phyloP scores from a whole-genome alignment of 495 filamentous ascomycete species.

The Venustampulla echinocandica region DNA sequence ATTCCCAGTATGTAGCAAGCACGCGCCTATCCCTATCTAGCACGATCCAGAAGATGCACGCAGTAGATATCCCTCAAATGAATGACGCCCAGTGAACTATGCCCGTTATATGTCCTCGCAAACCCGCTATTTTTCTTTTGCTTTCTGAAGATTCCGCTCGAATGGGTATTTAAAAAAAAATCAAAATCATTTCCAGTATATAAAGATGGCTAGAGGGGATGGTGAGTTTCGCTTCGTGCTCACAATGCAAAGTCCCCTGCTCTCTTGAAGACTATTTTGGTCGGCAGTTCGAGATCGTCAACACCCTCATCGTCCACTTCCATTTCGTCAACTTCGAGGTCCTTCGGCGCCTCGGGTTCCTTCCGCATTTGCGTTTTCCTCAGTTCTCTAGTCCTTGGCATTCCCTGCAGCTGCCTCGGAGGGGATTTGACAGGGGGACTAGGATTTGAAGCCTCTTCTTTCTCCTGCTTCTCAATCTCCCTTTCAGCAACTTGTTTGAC shows the following conservation, averaged over 20 bases:
- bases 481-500: slow-evolving; percentile 49
- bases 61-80: too few species aligned
- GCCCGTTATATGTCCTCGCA: too few species aligned
- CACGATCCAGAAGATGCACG: too few species aligned
- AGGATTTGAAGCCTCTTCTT: slow-evolving; percentile 8
- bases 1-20: too few species aligned
- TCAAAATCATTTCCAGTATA: too few species aligned
- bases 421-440: background rate
- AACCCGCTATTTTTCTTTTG: too few species aligned
- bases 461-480: slow-evolving; percentile 44
- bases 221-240: too few species aligned
- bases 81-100: too few species aligned
- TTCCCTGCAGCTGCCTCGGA: background rate
- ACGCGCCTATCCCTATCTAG: too few species aligned
- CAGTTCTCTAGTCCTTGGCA: slow-evolving; percentile 5
- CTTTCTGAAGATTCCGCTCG: too few species aligned
- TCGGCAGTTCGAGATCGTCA: slow-evolving; percentile 8
- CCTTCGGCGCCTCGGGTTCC: background rate
- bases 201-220: too few species aligned
- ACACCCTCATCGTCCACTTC: slow-evolving; percentile 19
- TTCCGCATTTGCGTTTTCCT: slow-evolving; percentile 8
- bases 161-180: background rate
- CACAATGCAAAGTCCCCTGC: slow-evolving; percentile 16
- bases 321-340: slow-evolving; percentile 21
- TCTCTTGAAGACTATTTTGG: slow-evolving; percentile 17